Evolutionary conservation across 306 rosid genomes (phyloP).

Genomic region (Quercus suber): DNA sequence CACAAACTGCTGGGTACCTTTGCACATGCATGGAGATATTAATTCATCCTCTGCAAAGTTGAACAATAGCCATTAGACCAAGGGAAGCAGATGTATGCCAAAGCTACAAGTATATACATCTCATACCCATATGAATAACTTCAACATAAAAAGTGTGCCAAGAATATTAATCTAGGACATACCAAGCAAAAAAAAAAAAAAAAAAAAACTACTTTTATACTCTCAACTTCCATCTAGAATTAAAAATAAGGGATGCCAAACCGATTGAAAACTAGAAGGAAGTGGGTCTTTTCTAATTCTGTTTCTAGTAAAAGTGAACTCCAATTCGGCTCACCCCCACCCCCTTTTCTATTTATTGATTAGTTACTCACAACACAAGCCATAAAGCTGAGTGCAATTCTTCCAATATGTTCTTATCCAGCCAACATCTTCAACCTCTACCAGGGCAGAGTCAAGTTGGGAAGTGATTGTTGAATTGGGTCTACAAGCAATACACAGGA

Average conservation of each 20-base stretch:
- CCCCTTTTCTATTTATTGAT: too few species aligned
- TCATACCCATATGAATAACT: neutral
- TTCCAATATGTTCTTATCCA: neutral
- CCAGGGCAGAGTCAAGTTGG: too few species aligned
- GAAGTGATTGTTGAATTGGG: too few species aligned
- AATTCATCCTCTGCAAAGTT: slow-evolving; percentile 69
- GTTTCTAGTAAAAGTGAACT: neutral
- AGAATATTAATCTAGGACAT: neutral
- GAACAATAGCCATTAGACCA: slow-evolving; percentile 21
- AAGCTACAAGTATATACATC: slow-evolving; percentile 2
- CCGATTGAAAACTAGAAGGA: neutral
- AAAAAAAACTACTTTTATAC: neutral
- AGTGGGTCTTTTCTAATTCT: neutral
- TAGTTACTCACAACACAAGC: neutral
- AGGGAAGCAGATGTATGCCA: neutral
- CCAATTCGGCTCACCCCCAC: neutral
- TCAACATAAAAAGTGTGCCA: neutral
- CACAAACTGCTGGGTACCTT: slow-evolving; percentile 99
- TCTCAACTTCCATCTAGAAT: neutral
- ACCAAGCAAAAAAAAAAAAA: neutral
- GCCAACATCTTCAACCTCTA: too few species aligned
- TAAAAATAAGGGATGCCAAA: neutral
- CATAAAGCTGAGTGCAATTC: neutral
- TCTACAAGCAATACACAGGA: too few species aligned
- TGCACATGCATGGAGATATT: slow-evolving; percentile 99